A percentile compares a stretch with the other conserved stretches of the same genome.
Conservation (phyloP, 2,329 filamentous ascomycete genomes). For the Bipolaris cookei region DNA sequence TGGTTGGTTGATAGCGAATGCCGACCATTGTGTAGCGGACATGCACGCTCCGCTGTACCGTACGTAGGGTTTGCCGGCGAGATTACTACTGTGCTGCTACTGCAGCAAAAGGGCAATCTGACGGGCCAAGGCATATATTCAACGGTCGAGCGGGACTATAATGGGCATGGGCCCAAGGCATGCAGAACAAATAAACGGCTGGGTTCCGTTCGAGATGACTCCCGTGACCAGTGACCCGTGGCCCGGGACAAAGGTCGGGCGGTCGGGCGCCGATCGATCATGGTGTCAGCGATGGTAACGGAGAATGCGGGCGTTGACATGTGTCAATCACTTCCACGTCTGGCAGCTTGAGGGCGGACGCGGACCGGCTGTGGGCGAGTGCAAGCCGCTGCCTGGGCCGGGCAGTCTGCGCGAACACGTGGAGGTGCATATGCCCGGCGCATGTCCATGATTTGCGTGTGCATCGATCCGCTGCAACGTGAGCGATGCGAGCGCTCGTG, state of each 20-base stretch:
- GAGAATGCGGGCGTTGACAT: slow-evolving; percentile 7
- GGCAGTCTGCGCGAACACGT: slow-evolving; percentile 17
- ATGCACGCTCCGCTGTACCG: too few relatives aligned
- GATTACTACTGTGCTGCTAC: too few relatives aligned
- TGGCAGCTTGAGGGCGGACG: neutral
- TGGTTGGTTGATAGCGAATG: too few relatives aligned
- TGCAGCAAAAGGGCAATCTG: too few relatives aligned
- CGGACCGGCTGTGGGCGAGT: slow-evolving; percentile 25
- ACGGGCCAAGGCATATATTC: too few relatives aligned
- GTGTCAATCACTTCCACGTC: slow-evolving; percentile 2
- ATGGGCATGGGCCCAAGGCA: too few relatives aligned
- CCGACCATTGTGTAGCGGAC: too few relatives aligned
- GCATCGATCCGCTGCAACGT: slow-evolving; percentile 21
- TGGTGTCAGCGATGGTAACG: slow-evolving; percentile 3
- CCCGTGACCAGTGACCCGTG: neutral
- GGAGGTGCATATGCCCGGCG: slow-evolving; percentile 14
- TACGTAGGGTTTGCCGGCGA: too few relatives aligned
- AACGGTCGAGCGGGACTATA: too few relatives aligned
- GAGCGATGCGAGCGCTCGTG: slow-evolving; percentile 22
- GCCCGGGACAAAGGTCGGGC: neutral
- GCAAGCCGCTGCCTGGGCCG: slow-evolving; percentile 11
- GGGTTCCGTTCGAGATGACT: too few relatives aligned
- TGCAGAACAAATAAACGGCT: too few relatives aligned
- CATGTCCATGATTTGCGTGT: neutral
- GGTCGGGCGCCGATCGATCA: slow-evolving; percentile 1